Evolutionary conservation across 306 rosid species (phyloP).

Genomic region (Crataegus laevigata): DNA sequence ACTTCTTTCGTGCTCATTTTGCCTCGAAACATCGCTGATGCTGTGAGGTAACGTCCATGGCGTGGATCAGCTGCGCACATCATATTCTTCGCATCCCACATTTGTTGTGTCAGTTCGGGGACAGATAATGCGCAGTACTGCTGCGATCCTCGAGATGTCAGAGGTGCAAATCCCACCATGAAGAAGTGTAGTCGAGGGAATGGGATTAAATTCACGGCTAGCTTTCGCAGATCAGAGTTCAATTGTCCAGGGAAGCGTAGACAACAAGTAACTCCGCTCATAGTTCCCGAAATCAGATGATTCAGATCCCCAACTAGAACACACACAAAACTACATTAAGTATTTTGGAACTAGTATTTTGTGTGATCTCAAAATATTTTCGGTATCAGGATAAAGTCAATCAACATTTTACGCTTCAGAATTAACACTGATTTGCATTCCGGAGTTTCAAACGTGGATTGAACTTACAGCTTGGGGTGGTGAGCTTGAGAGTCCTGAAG

Average conservation of each 20-base stretch:
- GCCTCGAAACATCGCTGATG: conserved; percentile 73
- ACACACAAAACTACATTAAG: background rate
- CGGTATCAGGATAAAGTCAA: background rate
- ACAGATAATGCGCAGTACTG: conserved; percentile 49
- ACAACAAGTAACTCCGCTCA: conserved; percentile 88
- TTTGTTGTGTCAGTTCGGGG: conserved; percentile 73
- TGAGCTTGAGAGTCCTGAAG: conserved; percentile 49
- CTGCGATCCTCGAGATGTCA: conserved; percentile 62
- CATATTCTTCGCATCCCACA: conserved; percentile 79
- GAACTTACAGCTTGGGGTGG: conserved; percentile 51
- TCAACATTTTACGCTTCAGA: background rate
- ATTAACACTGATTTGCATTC: background rate
- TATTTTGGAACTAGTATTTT: background rate
- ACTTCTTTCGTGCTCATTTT: conserved; percentile 64
- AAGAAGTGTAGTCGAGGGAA: conserved; percentile 79
- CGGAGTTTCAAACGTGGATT: background rate
- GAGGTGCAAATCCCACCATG: conserved; percentile 74
- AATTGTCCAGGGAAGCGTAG: conserved; percentile 75
- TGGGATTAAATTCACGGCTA: conserved; percentile 75
- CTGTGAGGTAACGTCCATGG: conserved; percentile 67
- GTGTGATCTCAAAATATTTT: background rate
- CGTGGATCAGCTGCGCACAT: conserved; percentile 71
- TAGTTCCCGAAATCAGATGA: conserved; percentile 71
- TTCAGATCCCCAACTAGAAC: conserved; percentile 72
- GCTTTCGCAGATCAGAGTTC: conserved; percentile 64